phyloP scores from a whole-genome alignment of 345 rosid species.

The Gossypium thurberi region DNA sequence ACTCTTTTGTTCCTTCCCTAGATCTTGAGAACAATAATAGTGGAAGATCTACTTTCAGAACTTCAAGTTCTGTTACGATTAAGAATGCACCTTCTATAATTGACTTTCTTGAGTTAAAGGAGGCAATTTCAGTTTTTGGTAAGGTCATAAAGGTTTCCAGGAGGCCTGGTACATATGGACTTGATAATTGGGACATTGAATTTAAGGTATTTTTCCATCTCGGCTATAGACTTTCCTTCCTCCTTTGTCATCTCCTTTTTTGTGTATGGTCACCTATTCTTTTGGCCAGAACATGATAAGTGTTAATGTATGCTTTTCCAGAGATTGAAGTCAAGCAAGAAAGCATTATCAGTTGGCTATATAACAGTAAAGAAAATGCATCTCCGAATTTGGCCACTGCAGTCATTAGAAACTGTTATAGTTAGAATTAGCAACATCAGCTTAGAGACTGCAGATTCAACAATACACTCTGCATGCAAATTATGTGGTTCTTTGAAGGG shows the following conservation, averaged over 20 bases:
- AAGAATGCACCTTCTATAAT: slow-evolving; percentile 18
- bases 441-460: slow-evolving; percentile 20
- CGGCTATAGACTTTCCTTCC: background rate
- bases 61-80: slow-evolving; percentile 16
- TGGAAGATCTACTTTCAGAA: background rate
- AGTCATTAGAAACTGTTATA: background rate
- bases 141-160: slow-evolving; percentile 15
- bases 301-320: slow-evolving; percentile 8
- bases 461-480: slow-evolving; percentile 16
- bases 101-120: slow-evolving; percentile 10
- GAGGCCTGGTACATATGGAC: slow-evolving; percentile 16
- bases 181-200: slow-evolving; percentile 24
- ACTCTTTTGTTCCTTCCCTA: background rate
- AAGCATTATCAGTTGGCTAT: slow-evolving; percentile 17
- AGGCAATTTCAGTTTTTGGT: slow-evolving; percentile 14
- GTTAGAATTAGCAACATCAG: slow-evolving; percentile 23
- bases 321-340: slow-evolving; percentile 16
- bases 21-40: slow-evolving; percentile 8
- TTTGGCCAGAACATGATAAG: background rate
- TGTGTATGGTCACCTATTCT: background rate
- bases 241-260: background rate
- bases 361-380: slow-evolving; percentile 11
- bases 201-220: slow-evolving; percentile 20
- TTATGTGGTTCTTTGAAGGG: slow-evolving; percentile 24
- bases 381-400: slow-evolving; percentile 15